Evolutionary conservation across 805 yeast genomes (phyloP), one percentile per base, ranked within the genome.

Genomic region (Kodamaea jinghongensis): DNA sequence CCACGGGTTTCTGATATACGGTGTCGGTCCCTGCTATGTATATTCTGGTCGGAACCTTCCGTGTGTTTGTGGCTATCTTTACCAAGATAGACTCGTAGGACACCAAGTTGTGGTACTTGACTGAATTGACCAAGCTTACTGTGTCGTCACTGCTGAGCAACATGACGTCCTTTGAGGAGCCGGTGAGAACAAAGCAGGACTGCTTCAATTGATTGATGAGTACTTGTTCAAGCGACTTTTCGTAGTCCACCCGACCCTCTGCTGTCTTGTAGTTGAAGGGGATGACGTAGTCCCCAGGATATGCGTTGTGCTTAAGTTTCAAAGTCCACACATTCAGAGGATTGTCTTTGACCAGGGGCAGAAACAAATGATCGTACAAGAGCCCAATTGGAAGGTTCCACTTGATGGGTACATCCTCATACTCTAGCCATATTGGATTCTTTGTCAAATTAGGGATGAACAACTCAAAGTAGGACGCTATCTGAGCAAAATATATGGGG

Each of bases 151-250:
- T 80, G 4, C 93, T 76, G 39, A 91, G 63, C 17, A 71, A 71
- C 95, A 91, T 84, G n/a, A 91, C 76, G 2, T 79, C 73, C 45
- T 84, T 87, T 4, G 96, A 73, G n/a, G 78, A 75, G 0, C 96
- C 96, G 47, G 82, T 79, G 27, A 85, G 58, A 0, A 88, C 77
- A 52, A 73, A 87, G 51, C 88, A 79, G 4, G 88, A 75, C 54
- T 91, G 97, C 52, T 93, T 91, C 55, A 88, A 63, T 43, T 80
- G 88, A 55, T 91, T 89, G 44, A 81, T 64, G 82, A 93, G 81
- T 36, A 76, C 71, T 36, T 71, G 75, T 32, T 61, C 70, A 42
- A 78, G 47, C 9, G 69, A 54, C 16, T 51, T 45, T 26, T 50
- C 44, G 47, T 63, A 65, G 40, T 57, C 52, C 2, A 52, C 37